Percentiles rank a stretch among this genome's conserved stretches.
Evolutionary conservation across 495 filamentous ascomycete species (phyloP).

Genomic region (Penicillium herquei): DNA sequence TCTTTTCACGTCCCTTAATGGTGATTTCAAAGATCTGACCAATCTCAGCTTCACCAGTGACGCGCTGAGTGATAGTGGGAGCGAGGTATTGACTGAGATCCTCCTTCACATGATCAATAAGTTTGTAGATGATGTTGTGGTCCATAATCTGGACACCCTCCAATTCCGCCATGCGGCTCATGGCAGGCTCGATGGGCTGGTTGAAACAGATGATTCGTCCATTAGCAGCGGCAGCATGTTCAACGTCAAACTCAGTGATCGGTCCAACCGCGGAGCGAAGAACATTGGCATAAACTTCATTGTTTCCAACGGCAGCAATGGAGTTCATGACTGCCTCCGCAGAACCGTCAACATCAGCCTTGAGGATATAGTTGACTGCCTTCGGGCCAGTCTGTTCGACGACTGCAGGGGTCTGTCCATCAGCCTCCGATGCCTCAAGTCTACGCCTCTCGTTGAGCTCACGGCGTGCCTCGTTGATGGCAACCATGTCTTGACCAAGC

Average conservation of each 20-base stretch:
- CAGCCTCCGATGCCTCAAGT: constrained; percentile 43
- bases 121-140: constrained; percentile 88
- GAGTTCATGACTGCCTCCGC: constrained; percentile 83
- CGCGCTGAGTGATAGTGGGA: constrained; percentile 60
- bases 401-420: constrained; percentile 19
- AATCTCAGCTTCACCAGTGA: constrained; percentile 87
- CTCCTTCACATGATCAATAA: constrained; percentile 77
- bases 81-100: constrained; percentile 65
- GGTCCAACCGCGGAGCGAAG: constrained; percentile 75
- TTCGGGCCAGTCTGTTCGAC: constrained; percentile 52
- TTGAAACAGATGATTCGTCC: constrained; percentile 84
- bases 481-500: constrained; percentile 67
- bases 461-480: constrained; percentile 70
- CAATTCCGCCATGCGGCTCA: constrained; percentile 65
- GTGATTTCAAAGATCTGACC: constrained; percentile 81
- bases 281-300: constrained; percentile 75
- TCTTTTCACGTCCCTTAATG: constrained; percentile 63
- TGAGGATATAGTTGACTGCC: constrained; percentile 78
- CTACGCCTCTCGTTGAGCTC: constrained; percentile 57
- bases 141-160: constrained; percentile 74
- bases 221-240: constrained; percentile 73
- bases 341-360: constrained; percentile 89
- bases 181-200: constrained; percentile 62
- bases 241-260: constrained; percentile 82
- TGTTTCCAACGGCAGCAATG: constrained; percentile 72